Conservation (phyloP, 345 rosid genomes). For the Erucastrum elatum region DNA sequence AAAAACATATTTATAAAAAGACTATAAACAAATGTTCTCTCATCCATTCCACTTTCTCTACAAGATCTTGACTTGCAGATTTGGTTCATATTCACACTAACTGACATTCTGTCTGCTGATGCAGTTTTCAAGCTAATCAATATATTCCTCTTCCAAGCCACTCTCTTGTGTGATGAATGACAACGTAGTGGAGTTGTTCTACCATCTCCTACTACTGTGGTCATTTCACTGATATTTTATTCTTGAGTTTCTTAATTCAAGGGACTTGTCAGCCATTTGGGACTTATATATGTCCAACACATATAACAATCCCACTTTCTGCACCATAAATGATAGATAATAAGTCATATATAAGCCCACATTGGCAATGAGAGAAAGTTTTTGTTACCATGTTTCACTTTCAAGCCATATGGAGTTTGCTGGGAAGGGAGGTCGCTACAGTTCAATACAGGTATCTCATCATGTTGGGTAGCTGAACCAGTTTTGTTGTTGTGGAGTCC, state of each 20-base stretch:
- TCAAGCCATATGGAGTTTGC: constrained; percentile 21
- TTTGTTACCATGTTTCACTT: constrained; percentile 23
- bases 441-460: constrained; percentile 29
- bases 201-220: constrained; percentile 42
- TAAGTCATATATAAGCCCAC: constrained; percentile 16
- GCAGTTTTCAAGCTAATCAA: constrained; percentile 32
- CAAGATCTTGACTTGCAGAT: constrained; percentile 23
- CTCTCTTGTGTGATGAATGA: constrained; percentile 26
- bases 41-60: constrained; percentile 35
- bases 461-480: background rate
- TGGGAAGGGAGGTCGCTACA: background rate
- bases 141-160: constrained; percentile 40
- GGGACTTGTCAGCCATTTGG: constrained; percentile 25
- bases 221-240: constrained; percentile 33
- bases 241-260: constrained; percentile 31
- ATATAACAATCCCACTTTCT: constrained; percentile 36
- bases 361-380: constrained; percentile 20
- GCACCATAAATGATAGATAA: constrained; percentile 4
- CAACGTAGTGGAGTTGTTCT: constrained; percentile 41
- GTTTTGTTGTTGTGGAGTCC: constrained; percentile 8
- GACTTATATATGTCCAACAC: constrained; percentile 17
- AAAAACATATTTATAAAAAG: background rate
- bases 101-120: constrained; percentile 23
- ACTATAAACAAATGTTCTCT: constrained; percentile 24
- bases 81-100: constrained; percentile 31